Evolutionary conservation across 305 asterid genomes (phyloP).

Genomic region (Plantago coronopus): DNA sequence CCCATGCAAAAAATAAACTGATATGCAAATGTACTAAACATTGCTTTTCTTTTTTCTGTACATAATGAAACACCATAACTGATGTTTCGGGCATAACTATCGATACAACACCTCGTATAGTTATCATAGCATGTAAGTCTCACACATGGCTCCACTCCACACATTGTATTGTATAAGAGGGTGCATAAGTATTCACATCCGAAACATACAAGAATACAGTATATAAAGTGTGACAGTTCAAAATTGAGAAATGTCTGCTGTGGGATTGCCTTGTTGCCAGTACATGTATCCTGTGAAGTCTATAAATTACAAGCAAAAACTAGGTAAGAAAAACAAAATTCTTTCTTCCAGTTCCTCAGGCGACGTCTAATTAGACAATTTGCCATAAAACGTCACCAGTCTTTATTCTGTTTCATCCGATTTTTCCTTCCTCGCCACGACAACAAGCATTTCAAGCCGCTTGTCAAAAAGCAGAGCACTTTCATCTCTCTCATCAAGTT

Average conservation of each 20-base stretch:
- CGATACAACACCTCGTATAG: no score
- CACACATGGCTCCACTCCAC: no score
- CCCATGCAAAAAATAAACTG: not conserved
- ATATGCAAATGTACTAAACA: no score
- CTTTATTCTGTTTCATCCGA: slow-evolving; percentile 27
- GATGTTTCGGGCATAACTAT: no score
- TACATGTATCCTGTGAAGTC: not conserved
- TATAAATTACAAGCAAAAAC: not conserved
- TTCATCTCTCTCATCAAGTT: slow-evolving; percentile 85
- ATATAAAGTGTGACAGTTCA: not conserved
- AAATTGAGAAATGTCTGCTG: not conserved
- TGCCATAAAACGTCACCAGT: not conserved
- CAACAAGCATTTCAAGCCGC: slow-evolving; percentile 92
- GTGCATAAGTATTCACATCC: no score
- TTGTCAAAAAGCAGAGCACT: slow-evolving; percentile 82
- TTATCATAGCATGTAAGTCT: no score
- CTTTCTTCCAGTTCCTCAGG: not conserved
- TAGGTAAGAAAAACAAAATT: not conserved
- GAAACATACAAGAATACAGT: not conserved
- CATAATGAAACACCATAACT: no score
- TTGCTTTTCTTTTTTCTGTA: no score
- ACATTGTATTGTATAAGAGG: no score
- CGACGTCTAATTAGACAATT: not conserved
- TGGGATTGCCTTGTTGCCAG: not conserved
- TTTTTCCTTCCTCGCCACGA: slow-evolving; percentile 66